Evolutionary conservation across 805 yeast genomes (phyloP).

Genomic region (Saccharomycopsis capsularis): DNA sequence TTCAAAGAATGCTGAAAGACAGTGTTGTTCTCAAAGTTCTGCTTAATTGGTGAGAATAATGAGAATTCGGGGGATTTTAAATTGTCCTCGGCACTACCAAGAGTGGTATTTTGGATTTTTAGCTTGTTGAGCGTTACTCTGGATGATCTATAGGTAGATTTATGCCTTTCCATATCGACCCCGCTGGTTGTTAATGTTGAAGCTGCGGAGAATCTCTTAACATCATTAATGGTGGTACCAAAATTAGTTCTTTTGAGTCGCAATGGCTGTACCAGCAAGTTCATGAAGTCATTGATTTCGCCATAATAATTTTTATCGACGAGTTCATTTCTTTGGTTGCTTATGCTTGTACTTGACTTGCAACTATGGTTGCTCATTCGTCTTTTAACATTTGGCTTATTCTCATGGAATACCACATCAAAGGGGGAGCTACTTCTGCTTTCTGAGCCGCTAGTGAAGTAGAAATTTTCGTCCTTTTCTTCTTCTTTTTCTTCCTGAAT

Average conservation of each 20-base stretch:
- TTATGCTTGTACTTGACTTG: neutral
- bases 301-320: too few relatives aligned
- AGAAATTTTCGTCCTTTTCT: constrained; percentile 9
- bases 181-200: constrained; percentile 19
- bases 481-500: constrained; percentile 2
- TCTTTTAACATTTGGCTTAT: too few relatives aligned
- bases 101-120: constrained; percentile 2
- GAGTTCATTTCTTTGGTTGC: neutral
- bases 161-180: neutral
- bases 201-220: constrained; percentile 14
- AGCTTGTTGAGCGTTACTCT: constrained; percentile 16
- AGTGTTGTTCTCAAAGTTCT: neutral
- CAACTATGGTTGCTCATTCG: neutral
- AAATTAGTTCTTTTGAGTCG: neutral
- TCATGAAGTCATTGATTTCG: too few relatives aligned
- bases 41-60: constrained; percentile 19
- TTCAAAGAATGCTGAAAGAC: neutral
- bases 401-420: constrained; percentile 17
- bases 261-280: constrained; percentile 8
- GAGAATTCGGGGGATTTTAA: constrained; percentile 15
- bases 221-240: neutral
- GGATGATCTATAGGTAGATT: constrained; percentile 12
- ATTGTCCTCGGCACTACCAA: neutral
- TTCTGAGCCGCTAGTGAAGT: constrained; percentile 8
- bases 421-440: constrained; percentile 11